phyloP scores from a whole-genome alignment of 768 basidiomycete species.

The Suillus lakei region DNA sequence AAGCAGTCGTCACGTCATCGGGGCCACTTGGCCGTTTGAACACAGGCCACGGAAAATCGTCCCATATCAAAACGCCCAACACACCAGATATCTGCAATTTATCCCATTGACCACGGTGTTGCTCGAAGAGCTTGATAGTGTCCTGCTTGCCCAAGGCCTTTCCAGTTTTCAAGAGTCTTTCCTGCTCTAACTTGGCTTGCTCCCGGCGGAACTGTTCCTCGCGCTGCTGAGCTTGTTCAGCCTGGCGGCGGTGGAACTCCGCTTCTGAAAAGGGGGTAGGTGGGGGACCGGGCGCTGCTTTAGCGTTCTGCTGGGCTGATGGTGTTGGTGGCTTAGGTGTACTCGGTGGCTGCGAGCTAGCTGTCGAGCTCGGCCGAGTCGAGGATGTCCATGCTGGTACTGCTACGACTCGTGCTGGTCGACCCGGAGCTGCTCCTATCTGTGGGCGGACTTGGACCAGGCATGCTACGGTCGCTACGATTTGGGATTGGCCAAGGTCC shows the following conservation, averaged over 20 bases:
- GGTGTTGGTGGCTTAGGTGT: conserved; percentile 33
- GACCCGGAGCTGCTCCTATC: conserved; percentile 38
- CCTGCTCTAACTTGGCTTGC: conserved; percentile 61
- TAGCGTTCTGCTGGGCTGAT: conserved; percentile 24
- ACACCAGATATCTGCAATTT: conserved; percentile 36
- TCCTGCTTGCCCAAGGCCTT: conserved; percentile 62
- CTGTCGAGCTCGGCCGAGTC: conserved; percentile 31
- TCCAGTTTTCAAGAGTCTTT: conserved; percentile 45
- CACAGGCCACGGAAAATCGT: conserved; percentile 78
- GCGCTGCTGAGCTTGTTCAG: conserved; percentile 64
- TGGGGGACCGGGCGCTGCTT: conserved; percentile 25
- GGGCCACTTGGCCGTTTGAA: conserved; percentile 57
- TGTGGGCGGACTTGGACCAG: conserved; percentile 34
- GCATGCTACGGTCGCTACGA: conserved; percentile 36
- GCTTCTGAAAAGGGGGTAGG: conserved; percentile 43
- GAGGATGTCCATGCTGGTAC: conserved; percentile 35
- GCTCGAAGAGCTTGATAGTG: conserved; percentile 56
- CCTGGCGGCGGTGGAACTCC: conserved; percentile 68
- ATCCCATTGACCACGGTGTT: conserved; percentile 67
- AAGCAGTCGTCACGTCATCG: conserved; percentile 62
- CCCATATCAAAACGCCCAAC: conserved; percentile 56
- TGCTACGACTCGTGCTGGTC: conserved; percentile 31
- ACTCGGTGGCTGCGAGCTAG: conserved; percentile 27
- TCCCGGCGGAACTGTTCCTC: conserved; percentile 72
- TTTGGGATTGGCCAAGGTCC: conserved; percentile 37